Base-by-base conservation (phyloP, 495 filamentous ascomycete species). In the Penicilliopsis zonata region DNA sequence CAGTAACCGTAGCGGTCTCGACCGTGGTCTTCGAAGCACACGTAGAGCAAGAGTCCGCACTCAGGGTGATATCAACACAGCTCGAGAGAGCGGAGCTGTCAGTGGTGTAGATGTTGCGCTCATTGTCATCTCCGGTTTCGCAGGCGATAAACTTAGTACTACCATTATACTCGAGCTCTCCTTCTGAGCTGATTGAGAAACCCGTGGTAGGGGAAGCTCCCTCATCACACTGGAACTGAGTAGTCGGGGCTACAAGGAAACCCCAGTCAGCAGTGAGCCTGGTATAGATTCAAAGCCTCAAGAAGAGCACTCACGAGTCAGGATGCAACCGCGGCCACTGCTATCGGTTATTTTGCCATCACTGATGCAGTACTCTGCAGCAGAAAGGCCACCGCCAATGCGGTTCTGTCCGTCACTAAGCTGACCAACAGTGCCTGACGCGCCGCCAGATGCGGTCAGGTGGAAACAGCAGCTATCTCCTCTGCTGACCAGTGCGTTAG, bases 161-260 rank as follows among this genome's bases (percentile, higher is more conserved):
- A 18, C 61, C 63, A 15, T 61, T 44, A 28, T 46, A 67, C 9
- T 54, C 55, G 23, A 74, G 36, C 27, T 56, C 42, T 9, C 67
- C 69, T 28, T 67, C 47, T 15, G 61, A 65, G 36, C 43, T 53
- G 33, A 76, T 53, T 6, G 55, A 51, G 49, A 73, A 76, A 20
- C 66, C 65, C 5, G 51, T 22, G 26, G 52, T 53, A 12, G 62
- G 57, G 3, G 29, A 36, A 13, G 57, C 61, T 38, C 70, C 72
- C 14, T 50, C 36, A 36, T 81, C 76, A 48, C 79, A 84, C 47
- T 82, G 77, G 28, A 72, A 70, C 39, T 82, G 73, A 9, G 67
- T 67, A 4, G 69, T 73, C 2, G 65, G 59, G 7, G 65, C 65
- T 72, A 33, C 12, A 42, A 12, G 33, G 28, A 21, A n/a, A n/a